Percentiles rank a stretch among this genome's conserved stretches.
These are phyloP conservation scores for Komagataella pseudopastoris DNA, from an alignment of 805 yeast genomes.

Conservation along the genomic window DNA sequence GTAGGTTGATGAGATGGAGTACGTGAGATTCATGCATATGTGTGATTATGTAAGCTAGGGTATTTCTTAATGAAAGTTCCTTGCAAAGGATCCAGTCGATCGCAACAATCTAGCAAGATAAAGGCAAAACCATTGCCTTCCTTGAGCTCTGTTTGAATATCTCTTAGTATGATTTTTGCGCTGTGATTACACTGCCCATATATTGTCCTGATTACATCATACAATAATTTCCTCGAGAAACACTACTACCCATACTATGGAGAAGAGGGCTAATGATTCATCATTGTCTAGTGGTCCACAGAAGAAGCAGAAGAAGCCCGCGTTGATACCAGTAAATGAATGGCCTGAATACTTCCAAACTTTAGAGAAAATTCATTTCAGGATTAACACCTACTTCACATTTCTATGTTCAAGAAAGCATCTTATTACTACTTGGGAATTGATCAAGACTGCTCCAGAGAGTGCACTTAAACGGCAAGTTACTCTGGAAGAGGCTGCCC, in stretches of 20 bases:
- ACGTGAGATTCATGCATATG: neutral
- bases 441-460: constrained; percentile 38
- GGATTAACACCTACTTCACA: constrained; percentile 47
- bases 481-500: constrained; percentile 45
- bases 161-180: neutral
- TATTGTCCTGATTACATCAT: neutral
- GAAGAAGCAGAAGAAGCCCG: constrained; percentile 1
- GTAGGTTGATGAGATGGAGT: neutral
- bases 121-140: no score
- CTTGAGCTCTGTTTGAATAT: no score
- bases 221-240: neutral
- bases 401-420: constrained; percentile 50
- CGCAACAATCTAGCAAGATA: no score
- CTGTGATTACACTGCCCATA: no score
- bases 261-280: neutral
- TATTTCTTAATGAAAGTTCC: neutral
- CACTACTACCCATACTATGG: neutral
- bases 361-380: constrained; percentile 32
- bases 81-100: no score
- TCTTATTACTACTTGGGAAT: constrained; percentile 41
- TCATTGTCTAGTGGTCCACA: neutral
- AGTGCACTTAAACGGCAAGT: constrained; percentile 30
- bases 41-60: neutral
- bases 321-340: constrained; percentile 1
- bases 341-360: constrained; percentile 23